These are phyloP conservation scores for Bacidia rubella DNA, from an alignment of 495 filamentous ascomycete species.

Conservation along the genomic window DNA sequence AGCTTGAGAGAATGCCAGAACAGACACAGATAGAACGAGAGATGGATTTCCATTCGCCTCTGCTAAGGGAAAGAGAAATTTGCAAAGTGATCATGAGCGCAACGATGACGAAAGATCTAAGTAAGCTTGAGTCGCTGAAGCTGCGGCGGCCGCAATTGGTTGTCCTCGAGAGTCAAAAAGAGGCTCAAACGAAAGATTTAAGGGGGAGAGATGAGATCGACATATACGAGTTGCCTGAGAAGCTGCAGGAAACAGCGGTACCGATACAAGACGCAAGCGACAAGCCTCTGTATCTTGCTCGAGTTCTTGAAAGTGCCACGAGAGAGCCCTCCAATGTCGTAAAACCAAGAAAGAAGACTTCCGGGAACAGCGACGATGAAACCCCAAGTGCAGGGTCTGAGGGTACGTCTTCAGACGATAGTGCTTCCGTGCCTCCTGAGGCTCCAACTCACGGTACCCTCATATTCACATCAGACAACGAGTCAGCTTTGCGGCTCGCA, in stretches of 20 bases:
- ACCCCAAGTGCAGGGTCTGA: constrained; percentile 20
- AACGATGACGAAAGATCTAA: constrained; percentile 83
- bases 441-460: constrained; percentile 27
- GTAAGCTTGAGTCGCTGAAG: constrained; percentile 59
- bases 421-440: not conserved
- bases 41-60: not conserved
- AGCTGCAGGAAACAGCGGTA: constrained; percentile 58
- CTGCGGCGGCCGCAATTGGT: constrained; percentile 64
- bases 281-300: constrained; percentile 73
- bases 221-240: constrained; percentile 47
- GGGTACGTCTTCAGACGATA: constrained; percentile 13
- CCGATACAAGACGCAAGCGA: constrained; percentile 59
- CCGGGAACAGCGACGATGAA: constrained; percentile 14
- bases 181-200: not conserved
- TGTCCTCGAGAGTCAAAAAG: constrained; percentile 43
- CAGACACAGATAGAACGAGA: constrained; percentile 27
- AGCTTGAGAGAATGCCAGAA: constrained; percentile 37
- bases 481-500: constrained; percentile 65
- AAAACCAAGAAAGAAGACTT: constrained; percentile 11
- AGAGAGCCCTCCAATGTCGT: constrained; percentile 1
- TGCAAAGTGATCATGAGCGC: constrained; percentile 77
- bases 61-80: constrained; percentile 26
- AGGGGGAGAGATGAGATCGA: constrained; percentile 17
- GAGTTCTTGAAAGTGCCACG: constrained; percentile 37
- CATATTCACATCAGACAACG: constrained; percentile 81